Evolutionary conservation across 352 stramenopile genomes (phyloP).

Genomic region (Phytophthora meadii): DNA sequence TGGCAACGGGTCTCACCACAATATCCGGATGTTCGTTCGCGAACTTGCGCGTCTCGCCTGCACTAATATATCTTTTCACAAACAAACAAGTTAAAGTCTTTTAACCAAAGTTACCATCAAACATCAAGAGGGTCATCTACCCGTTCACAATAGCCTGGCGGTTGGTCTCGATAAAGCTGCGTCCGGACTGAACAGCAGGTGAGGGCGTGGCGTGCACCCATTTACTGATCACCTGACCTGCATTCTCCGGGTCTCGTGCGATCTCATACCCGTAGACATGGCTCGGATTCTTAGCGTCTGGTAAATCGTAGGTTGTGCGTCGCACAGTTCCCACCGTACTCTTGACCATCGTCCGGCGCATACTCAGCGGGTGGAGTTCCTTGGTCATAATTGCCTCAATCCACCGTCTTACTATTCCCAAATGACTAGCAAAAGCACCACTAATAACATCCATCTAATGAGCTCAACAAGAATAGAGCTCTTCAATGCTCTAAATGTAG

Average conservation of each 20-base stretch:
- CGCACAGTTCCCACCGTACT: constrained; percentile 71
- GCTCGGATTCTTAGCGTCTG: constrained; percentile 60
- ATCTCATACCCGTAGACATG: constrained; percentile 81
- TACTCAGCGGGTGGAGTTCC: constrained; percentile 37
- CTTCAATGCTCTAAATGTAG: constrained; percentile 5
- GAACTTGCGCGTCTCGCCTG: constrained; percentile 63
- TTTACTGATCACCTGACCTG: constrained; percentile 74
- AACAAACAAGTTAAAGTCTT: background rate
- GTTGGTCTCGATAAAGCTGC: constrained; percentile 87
- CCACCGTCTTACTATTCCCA: background rate
- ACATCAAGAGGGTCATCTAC: constrained; percentile 18
- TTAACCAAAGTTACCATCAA: background rate
- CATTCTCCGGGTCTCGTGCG: constrained; percentile 73
- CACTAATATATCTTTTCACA: constrained; percentile 51
- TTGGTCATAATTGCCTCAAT: constrained; percentile 26
- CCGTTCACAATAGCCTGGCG: constrained; percentile 66
- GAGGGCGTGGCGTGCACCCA: constrained; percentile 76
- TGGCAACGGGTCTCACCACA: constrained; percentile 63
- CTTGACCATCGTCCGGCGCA: constrained; percentile 89
- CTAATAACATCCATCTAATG: constrained; percentile 3
- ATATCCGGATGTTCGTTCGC: constrained; percentile 80
- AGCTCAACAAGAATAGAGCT: constrained; percentile 12
- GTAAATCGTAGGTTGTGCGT: constrained; percentile 70
- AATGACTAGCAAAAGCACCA: background rate
- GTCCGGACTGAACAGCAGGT: constrained; percentile 58